Percentiles rank a stretch among this genome's conserved stretches.
These are phyloP conservation scores for Mycena capillaripes DNA, from an alignment of 768 basidiomycete species.

Conservation along the genomic window DNA sequence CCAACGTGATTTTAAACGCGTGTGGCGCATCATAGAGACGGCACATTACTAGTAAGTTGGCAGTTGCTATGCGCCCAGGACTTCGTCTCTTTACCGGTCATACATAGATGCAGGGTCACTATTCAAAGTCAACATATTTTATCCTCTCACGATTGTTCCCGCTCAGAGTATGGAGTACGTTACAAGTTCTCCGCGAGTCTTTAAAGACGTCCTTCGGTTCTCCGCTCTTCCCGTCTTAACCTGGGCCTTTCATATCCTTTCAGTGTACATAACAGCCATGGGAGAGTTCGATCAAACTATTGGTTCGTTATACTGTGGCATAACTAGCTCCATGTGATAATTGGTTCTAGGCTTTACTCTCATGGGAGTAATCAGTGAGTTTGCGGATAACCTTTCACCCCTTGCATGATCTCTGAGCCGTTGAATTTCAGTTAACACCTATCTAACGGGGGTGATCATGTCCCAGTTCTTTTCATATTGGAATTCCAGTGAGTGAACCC, in stretches of 20 bases:
- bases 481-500: constrained; percentile 10
- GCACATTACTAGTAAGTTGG: too few relatives aligned
- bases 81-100: too few relatives aligned
- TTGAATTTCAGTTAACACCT: not conserved
- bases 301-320: not conserved
- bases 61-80: too few relatives aligned
- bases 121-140: too few relatives aligned
- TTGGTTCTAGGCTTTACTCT: not conserved
- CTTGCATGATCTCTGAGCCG: not conserved
- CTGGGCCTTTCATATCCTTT: too few relatives aligned
- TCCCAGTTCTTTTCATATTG: constrained; percentile 25
- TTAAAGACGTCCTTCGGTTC: not conserved
- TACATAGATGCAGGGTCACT: too few relatives aligned
- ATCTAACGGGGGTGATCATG: not conserved
- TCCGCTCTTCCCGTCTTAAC: not conserved
- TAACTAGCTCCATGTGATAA: not conserved
- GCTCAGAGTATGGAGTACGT: too few relatives aligned
- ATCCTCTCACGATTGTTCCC: not conserved
- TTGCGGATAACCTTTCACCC: not conserved
- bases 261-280: too few relatives aligned
- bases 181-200: not conserved
- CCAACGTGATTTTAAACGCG: too few relatives aligned
- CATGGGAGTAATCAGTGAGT: not conserved
- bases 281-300: constrained; percentile 1
- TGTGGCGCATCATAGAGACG: too few relatives aligned